phyloP scores from a whole-genome alignment of 495 filamentous ascomycete species.

The Oleoguttula mirabilis region DNA sequence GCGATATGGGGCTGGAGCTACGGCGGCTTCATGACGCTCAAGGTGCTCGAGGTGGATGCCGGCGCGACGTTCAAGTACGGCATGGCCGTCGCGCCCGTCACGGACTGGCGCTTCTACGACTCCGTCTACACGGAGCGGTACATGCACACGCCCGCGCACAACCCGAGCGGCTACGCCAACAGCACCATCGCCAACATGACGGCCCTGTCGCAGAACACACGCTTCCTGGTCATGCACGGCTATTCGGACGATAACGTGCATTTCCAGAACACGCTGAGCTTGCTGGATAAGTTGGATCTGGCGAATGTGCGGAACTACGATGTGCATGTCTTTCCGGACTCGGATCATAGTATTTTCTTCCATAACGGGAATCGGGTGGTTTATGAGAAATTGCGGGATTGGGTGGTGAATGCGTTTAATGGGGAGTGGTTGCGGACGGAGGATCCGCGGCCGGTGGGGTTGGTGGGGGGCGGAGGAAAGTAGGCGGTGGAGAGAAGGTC shows the following conservation, averaged over 20 bases:
- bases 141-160: conserved; percentile 43
- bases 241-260: conserved; percentile 94
- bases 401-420: conserved; percentile 95
- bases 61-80: conserved; percentile 87
- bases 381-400: conserved; percentile 82
- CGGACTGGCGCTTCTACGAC: conserved; percentile 70
- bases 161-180: conserved; percentile 57
- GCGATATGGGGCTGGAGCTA: conserved; percentile 99
- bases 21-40: conserved; percentile 94
- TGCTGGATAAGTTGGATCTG: conserved; percentile 80
- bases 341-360: conserved; percentile 89
- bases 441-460: conserved; percentile 56
- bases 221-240: conserved; percentile 92
- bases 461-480: too few relatives aligned
- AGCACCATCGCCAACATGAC: conserved; percentile 59
- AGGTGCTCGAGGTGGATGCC: conserved; percentile 82
- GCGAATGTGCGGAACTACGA: conserved; percentile 86
- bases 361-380: conserved; percentile 89
- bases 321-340: conserved; percentile 90
- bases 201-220: conserved; percentile 57
- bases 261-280: conserved; percentile 75
- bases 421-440: conserved; percentile 81
- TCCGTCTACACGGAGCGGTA: conserved; percentile 53
- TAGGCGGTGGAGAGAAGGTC: too few relatives aligned
- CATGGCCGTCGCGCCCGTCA: conserved; percentile 96